phyloP scores from a whole-genome alignment of 305 asterid species.

The Solanum hybrid region DNA sequence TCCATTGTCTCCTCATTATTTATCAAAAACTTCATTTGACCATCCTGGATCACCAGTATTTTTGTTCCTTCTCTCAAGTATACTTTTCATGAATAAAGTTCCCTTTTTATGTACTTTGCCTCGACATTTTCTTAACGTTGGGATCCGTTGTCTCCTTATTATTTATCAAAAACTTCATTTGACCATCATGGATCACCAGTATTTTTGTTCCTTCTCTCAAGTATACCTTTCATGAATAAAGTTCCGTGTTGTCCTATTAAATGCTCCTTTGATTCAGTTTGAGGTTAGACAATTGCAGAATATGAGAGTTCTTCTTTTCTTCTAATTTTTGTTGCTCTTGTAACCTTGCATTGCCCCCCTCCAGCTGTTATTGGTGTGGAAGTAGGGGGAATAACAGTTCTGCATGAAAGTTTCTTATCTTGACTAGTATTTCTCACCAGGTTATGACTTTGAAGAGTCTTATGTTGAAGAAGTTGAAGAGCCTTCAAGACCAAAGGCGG shows the following conservation, averaged over 20 bases:
- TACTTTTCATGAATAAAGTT: not conserved
- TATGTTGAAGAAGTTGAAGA: slow-evolving; percentile 81
- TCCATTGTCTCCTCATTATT: not conserved
- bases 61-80: not conserved
- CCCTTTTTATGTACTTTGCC: not conserved
- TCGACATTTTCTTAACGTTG: not conserved
- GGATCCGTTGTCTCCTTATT: not conserved
- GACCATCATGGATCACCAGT: not conserved
- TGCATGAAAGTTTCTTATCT: not conserved
- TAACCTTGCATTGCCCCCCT: not conserved
- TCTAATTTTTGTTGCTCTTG: not conserved
- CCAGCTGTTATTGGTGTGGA: not conserved
- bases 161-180: not conserved
- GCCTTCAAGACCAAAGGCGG: slow-evolving; percentile 46
- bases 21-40: not conserved
- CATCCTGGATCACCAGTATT: not conserved
- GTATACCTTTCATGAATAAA: not conserved
- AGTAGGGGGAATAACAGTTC: not conserved
- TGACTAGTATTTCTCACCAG: slow-evolving; percentile 31
- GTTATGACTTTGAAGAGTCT: slow-evolving; percentile 64
- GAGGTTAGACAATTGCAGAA: not conserved
- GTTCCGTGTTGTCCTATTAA: not conserved
- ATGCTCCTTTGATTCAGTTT: not conserved
- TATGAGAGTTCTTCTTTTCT: not conserved
- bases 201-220: not conserved